A percentile compares a stretch with the other conserved stretches of the same genome.
These are phyloP conservation scores for Sporodiniella umbellata DNA, from an alignment of 371 early-diverging fungal genomes.

Conservation along the genomic window DNA sequence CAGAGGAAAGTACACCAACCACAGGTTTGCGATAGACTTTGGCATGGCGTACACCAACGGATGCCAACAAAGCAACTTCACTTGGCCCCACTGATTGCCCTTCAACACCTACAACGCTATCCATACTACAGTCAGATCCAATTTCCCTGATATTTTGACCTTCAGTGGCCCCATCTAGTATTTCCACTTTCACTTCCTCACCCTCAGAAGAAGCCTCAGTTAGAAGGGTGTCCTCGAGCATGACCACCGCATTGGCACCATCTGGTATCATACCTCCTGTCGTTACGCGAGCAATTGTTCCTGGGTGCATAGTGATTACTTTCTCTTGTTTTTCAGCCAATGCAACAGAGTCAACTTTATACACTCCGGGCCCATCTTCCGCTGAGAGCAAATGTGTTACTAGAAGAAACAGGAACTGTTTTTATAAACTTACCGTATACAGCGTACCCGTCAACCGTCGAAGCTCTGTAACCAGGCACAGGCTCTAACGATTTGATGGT, in stretches of 20 bases:
- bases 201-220: constrained; percentile 53
- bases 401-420: neutral
- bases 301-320: constrained; percentile 35
- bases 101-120: constrained; percentile 52
- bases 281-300: constrained; percentile 74
- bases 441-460: constrained; percentile 93
- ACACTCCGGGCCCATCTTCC: constrained; percentile 78
- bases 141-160: constrained; percentile 78
- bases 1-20: constrained; percentile 84
- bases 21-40: constrained; percentile 64
- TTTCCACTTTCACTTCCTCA: constrained; percentile 62
- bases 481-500: constrained; percentile 70
- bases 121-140: constrained; percentile 71
- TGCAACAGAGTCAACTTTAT: constrained; percentile 60
- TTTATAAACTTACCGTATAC: constrained; percentile 58
- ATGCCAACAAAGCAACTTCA: constrained; percentile 78
- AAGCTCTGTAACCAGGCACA: constrained; percentile 86
- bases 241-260: constrained; percentile 85
- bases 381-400: constrained; percentile 29
- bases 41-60: constrained; percentile 70
- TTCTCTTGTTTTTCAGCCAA: constrained; percentile 48
- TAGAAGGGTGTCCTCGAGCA: constrained; percentile 88
- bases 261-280: constrained; percentile 87
- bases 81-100: constrained; percentile 67
- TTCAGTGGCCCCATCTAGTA: constrained; percentile 23